Conservation (phyloP, 2,329 filamentous ascomycete genomes). For the Teratosphaeria destructans region DNA sequence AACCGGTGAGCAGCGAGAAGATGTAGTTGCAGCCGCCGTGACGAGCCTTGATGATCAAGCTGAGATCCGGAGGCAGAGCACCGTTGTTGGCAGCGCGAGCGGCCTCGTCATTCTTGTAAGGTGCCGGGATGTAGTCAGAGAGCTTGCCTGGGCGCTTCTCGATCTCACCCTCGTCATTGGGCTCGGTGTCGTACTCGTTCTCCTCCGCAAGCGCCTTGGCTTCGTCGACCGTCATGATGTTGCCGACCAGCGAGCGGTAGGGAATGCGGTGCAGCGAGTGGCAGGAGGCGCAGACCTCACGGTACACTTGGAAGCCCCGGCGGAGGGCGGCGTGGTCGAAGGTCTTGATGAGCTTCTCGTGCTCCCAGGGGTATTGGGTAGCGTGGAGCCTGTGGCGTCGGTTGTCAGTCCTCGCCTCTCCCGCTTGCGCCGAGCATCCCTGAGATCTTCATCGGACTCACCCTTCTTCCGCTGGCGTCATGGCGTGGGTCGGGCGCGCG, state of each 20-base stretch:
- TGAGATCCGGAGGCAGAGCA: slow-evolving; percentile 93
- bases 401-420: slow-evolving; percentile 5
- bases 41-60: slow-evolving; percentile 91
- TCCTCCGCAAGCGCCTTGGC: slow-evolving; percentile 95
- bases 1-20: slow-evolving; percentile 92
- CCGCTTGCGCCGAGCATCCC: slow-evolving; percentile 1
- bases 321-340: slow-evolving; percentile 97
- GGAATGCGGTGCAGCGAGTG: slow-evolving; percentile 92
- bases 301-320: slow-evolving; percentile 99
- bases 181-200: slow-evolving; percentile 97
- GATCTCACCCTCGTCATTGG: slow-evolving; percentile 95
- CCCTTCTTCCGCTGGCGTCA: slow-evolving; percentile 95
- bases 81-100: slow-evolving; percentile 97
- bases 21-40: slow-evolving; percentile 99
- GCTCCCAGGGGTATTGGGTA: slow-evolving; percentile 90
- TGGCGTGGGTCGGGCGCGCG: slow-evolving; percentile 75
- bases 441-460: slow-evolving; percentile 42
- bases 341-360: slow-evolving; percentile 83
- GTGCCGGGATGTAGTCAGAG: slow-evolving; percentile 86
- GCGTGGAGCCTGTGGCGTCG: slow-evolving; percentile 63
- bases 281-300: slow-evolving; percentile 94
- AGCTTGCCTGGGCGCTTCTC: slow-evolving; percentile 98
- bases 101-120: slow-evolving; percentile 99
- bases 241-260: slow-evolving; percentile 84
- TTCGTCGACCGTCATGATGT: slow-evolving; percentile 90